Conservation (phyloP, 805 yeast species). For the Candida khao-thaluensis region DNA sequence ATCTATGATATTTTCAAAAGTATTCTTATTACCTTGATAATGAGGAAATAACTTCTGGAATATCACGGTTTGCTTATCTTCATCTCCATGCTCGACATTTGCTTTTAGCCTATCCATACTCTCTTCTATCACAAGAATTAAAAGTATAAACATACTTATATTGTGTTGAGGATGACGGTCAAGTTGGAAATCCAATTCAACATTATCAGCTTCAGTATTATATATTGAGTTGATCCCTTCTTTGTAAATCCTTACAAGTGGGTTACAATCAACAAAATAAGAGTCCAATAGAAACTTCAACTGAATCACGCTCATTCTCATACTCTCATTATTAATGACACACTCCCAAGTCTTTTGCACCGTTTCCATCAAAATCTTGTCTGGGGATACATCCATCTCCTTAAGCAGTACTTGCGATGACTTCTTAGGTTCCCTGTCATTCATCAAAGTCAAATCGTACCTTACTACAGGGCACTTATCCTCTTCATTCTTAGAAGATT, state of each 20-base stretch:
- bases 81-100: slow-evolving; percentile 8
- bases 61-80: slow-evolving; percentile 12
- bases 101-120: slow-evolving; percentile 22
- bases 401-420: no score
- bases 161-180: neutral
- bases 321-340: no score
- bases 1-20: neutral
- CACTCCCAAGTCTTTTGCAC: slow-evolving; percentile 1
- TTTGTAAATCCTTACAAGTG: neutral
- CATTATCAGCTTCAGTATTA: neutral
- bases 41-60: slow-evolving; percentile 26
- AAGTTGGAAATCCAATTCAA: neutral
- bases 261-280: slow-evolving; percentile 14
- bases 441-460: slow-evolving; percentile 38
- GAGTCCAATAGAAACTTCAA: slow-evolving; percentile 30
- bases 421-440: no score
- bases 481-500: slow-evolving; percentile 18
- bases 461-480: slow-evolving; percentile 40
- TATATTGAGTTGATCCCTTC: no score
- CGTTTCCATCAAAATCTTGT: no score
- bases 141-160: slow-evolving; percentile 18
- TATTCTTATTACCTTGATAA: neutral
- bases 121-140: slow-evolving; percentile 33
- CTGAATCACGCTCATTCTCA: neutral
- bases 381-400: no score